A percentile compares a stretch with the other conserved stretches of the same genome.
Conservation (phyloP, 805 yeast species). For the Tetrapisispora fleetii region DNA sequence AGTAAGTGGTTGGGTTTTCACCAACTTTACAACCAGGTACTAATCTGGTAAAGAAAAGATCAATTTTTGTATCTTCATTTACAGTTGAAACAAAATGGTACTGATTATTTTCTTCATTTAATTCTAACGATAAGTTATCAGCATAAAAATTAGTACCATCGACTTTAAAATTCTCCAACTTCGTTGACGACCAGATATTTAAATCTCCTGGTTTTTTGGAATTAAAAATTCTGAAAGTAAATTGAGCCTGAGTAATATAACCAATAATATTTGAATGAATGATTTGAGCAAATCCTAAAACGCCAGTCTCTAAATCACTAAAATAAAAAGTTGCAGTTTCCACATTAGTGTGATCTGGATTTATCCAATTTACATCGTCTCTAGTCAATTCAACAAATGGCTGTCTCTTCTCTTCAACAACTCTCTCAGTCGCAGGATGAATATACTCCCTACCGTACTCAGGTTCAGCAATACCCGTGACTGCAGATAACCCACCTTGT, state of each 20-base stretch:
- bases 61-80: conserved; percentile 59
- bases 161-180: conserved; percentile 65
- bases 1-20: conserved; percentile 71
- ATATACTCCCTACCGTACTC: conserved; percentile 91
- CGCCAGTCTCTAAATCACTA: conserved; percentile 48
- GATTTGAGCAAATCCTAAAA: conserved; percentile 84
- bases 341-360: conserved; percentile 77
- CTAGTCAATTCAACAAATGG: conserved; percentile 48
- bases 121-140: conserved; percentile 53
- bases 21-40: conserved; percentile 87
- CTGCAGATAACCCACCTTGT: conserved; percentile 78
- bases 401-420: conserved; percentile 37
- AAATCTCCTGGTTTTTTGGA: conserved; percentile 18
- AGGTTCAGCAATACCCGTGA: conserved; percentile 96
- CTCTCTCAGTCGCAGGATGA: conserved; percentile 61
- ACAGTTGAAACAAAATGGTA: conserved; percentile 57
- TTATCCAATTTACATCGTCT: conserved; percentile 71
- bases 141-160: conserved; percentile 77
- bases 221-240: conserved; percentile 72
- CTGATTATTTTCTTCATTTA: conserved; percentile 42
- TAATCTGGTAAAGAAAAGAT: conserved; percentile 48
- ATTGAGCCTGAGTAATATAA: conserved; percentile 82
- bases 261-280: conserved; percentile 91
- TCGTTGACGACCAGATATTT: conserved; percentile 81
- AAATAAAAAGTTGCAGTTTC: conserved; percentile 94